A percentile compares a stretch with the other conserved stretches of the same genome.
phyloP scores from a whole-genome alignment of 441 rosid species.

The Brassica hybrid region DNA sequence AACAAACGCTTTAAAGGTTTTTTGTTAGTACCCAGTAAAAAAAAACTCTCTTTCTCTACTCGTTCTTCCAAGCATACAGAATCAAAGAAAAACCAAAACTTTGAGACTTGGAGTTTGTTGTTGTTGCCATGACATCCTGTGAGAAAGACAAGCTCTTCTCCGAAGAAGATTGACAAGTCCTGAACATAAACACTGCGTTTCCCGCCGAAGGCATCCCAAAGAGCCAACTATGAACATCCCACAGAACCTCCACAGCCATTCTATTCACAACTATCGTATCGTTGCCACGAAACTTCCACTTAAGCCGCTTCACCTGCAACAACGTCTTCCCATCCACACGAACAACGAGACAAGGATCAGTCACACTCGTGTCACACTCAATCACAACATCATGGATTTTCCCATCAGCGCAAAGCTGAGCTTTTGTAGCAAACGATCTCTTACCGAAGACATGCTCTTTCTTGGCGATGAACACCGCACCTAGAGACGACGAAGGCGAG shows the following conservation, averaged over 20 bases:
- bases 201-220: constrained; percentile 74
- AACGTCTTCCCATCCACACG: constrained; percentile 75
- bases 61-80: constrained; percentile 85
- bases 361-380: constrained; percentile 75
- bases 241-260: constrained; percentile 79
- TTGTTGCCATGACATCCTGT: constrained; percentile 45
- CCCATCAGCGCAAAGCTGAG: constrained; percentile 73
- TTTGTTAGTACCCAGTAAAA: constrained; percentile 35
- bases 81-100: constrained; percentile 79
- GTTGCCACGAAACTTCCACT: constrained; percentile 95
- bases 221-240: constrained; percentile 98
- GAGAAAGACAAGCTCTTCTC: constrained; percentile 58
- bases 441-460: constrained; percentile 85
- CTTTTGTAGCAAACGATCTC: constrained; percentile 70
- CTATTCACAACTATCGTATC: constrained; percentile 82
- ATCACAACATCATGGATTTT: constrained; percentile 66
- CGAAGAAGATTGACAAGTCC: constrained; percentile 70
- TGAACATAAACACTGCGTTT: constrained; percentile 89
- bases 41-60: constrained; percentile 40
- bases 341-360: constrained; percentile 78
- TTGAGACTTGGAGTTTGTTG: constrained; percentile 56
- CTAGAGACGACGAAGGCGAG: constrained; percentile 41
- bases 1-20: constrained; percentile 21
- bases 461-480: constrained; percentile 65
- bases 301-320: constrained; percentile 79